A percentile compares a stretch with the other conserved stretches of the same genome.
Conservation (phyloP, 2,329 filamentous ascomycete genomes). For the Claviceps digitariae region DNA sequence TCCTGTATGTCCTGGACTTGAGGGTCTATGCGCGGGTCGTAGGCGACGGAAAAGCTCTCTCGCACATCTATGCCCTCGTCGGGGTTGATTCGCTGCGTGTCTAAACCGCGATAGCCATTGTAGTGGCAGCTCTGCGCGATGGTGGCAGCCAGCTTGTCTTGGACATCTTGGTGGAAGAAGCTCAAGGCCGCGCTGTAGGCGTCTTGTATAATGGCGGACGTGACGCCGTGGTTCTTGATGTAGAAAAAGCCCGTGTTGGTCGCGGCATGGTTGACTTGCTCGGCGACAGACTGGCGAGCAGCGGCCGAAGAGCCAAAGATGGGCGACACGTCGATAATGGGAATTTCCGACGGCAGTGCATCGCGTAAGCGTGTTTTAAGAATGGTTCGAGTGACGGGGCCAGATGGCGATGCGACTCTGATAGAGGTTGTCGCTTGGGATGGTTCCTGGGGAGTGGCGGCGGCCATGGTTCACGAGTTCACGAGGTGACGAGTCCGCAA, state of each 20-base stretch:
- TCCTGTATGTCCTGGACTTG: constrained; percentile 23
- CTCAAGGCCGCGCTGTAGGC: constrained; percentile 20
- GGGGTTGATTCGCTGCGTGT: constrained; percentile 32
- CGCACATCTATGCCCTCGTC: constrained; percentile 35
- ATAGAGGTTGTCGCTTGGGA: constrained; percentile 15
- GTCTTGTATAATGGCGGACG: constrained; percentile 16
- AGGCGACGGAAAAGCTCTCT: constrained; percentile 38
- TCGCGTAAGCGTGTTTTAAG: constrained; percentile 22
- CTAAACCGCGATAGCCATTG: constrained; percentile 33
- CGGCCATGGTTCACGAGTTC: background rate
- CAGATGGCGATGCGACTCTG: constrained; percentile 23
- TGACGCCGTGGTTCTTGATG: constrained; percentile 32
- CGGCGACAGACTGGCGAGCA: constrained; percentile 26
- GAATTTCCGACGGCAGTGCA: constrained; percentile 31
- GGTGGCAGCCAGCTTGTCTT: constrained; percentile 26
- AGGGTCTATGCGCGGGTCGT: constrained; percentile 39
- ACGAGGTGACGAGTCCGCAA: background rate
- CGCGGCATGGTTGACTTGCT: constrained; percentile 29
- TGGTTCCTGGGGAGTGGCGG: background rate
- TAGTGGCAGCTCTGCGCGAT: constrained; percentile 26
- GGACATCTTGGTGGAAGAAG: constrained; percentile 35
- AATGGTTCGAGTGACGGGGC: constrained; percentile 23
- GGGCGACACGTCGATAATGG: constrained; percentile 35
- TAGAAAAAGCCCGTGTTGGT: constrained; percentile 43
- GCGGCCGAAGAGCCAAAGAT: constrained; percentile 23